Evolutionary conservation across 2,329 filamentous ascomycete species (phyloP), one percentile per base, ranked within the genome.

Genomic region (Incumbomyces lentus): DNA sequence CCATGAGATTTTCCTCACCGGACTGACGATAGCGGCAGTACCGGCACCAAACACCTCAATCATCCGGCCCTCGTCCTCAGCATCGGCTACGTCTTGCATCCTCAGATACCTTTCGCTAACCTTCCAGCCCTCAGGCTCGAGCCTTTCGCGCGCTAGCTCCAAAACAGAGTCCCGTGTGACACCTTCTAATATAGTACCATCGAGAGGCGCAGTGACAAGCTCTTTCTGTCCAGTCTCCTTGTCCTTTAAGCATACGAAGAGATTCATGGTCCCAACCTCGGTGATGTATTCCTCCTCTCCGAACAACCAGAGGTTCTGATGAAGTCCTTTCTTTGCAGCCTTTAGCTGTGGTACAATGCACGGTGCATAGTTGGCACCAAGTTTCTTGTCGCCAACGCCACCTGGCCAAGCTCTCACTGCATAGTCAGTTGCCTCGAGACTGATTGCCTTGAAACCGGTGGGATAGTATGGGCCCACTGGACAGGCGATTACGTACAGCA

Each of bases 251-350:
- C 84, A 89, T 29, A 84, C 82, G 61, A 96, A 98, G 64, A 98
- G 81, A 70, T 98, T 98, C 92, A 98, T 98, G 48, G 92, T 96
- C 60, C 92, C 92, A 47, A 95, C 92, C 68, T 98, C 92, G 39
- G 92, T 98, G 49, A 96, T 82, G 61, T 83, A 95, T 65, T 96
- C 87, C 67, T 96, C 87, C 61, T 93, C 82, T 36, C 89, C 89
- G 62, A 96, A 98, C 29, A 98, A 72, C 92, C 92, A 98, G 45
- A 98, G 75, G 68, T 96, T 98, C 73, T 98, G 92, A 70, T 96
- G 90, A 76, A 89, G 95, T 17, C 92, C 92, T 47, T 88, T 80
- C 65, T 81, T 84, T 38, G 88, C 87, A 35, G 92, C 92, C 68
- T 95, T 79, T 59, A 92, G 78, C 70, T 98, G 92, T 14, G 92